Evolutionary conservation across 2,329 filamentous ascomycete species (phyloP).

Genomic region (Cercospora berteroae): DNA sequence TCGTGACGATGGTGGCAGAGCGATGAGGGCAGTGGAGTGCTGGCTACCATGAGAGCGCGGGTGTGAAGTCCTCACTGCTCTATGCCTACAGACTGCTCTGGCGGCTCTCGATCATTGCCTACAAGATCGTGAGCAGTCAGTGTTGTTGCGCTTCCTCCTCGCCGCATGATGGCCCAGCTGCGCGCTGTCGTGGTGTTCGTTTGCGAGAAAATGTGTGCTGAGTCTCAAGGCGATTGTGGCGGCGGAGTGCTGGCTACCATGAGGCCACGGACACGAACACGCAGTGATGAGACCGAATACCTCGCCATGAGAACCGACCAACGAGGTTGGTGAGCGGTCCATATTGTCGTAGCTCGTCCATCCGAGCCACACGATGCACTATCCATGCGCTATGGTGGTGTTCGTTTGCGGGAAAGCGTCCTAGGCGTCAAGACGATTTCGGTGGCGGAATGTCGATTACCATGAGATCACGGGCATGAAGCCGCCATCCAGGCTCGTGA

Average conservation of each 20-base stretch:
- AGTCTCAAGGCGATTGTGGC: neutral
- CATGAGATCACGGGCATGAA: neutral
- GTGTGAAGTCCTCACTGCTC: neutral
- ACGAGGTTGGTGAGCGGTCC: neutral
- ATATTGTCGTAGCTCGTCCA: too few species aligned
- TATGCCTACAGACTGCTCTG: neutral
- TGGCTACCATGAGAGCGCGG: neutral
- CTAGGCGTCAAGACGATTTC: neutral
- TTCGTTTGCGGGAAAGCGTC: neutral
- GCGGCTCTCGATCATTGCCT: neutral
- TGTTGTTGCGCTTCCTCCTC: neutral
- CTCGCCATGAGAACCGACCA: neutral
- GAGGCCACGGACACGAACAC: neutral
- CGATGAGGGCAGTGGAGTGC: neutral
- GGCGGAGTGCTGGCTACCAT: neutral
- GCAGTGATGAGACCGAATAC: neutral
- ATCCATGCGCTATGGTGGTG: neutral
- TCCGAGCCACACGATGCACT: neutral
- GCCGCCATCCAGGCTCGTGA: neutral
- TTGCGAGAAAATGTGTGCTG: neutral
- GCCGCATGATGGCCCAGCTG: neutral
- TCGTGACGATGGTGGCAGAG: neutral
- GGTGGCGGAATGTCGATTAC: neutral
- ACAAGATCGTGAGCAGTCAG: neutral
- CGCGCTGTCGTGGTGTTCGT: neutral